Conservation (phyloP, 1,284 basidiomycete species). For the Cutaneotrichosporon cutaneum region DNA sequence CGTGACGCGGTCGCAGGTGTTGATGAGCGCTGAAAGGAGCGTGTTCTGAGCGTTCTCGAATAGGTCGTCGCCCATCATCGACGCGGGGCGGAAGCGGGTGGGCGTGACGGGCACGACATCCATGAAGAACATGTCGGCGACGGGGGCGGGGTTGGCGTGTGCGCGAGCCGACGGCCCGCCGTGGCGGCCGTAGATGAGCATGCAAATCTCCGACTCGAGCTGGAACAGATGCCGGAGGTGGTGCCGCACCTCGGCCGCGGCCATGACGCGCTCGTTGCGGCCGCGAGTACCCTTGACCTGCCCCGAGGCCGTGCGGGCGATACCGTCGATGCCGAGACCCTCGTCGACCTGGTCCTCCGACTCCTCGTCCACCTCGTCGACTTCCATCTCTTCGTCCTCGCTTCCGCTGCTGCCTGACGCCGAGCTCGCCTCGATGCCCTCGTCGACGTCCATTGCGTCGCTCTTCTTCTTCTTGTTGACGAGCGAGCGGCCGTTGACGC, state of each 20-base stretch:
- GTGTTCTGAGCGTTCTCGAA: conserved; percentile 98
- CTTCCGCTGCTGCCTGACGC: conserved; percentile 54
- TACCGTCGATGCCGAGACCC: conserved; percentile 54
- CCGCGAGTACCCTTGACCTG: conserved; percentile 71
- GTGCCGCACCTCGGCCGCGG: conserved; percentile 87
- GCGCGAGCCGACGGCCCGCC: conserved; percentile 62
- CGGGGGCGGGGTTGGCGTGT: conserved; percentile 51
- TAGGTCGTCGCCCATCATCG: conserved; percentile 85
- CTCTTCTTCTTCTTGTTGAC: conserved; percentile 52
- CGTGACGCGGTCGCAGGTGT: conserved; percentile 75
- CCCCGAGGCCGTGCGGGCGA: conserved; percentile 66
- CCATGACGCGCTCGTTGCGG: conserved; percentile 82
- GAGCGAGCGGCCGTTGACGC: conserved; percentile 31
- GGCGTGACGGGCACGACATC: conserved; percentile 89
- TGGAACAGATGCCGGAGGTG: conserved; percentile 86
- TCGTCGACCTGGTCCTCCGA: conserved; percentile 38
- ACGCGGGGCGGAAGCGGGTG: conserved; percentile 92
- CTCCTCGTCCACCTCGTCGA: conserved; percentile 58
- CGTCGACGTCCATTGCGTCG: conserved; percentile 38
- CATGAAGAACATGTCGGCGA: conserved; percentile 92
- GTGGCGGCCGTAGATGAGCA: conserved; percentile 88
- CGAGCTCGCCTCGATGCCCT: conserved; percentile 45
- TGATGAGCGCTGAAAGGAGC: conserved; percentile 79
- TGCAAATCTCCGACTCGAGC: conserved; percentile 78
- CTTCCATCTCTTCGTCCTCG: conserved; percentile 56